These are phyloP conservation scores for Nothomitra cinnamomea DNA, from an alignment of 2,329 filamentous ascomycete genomes.

Conservation along the genomic window DNA sequence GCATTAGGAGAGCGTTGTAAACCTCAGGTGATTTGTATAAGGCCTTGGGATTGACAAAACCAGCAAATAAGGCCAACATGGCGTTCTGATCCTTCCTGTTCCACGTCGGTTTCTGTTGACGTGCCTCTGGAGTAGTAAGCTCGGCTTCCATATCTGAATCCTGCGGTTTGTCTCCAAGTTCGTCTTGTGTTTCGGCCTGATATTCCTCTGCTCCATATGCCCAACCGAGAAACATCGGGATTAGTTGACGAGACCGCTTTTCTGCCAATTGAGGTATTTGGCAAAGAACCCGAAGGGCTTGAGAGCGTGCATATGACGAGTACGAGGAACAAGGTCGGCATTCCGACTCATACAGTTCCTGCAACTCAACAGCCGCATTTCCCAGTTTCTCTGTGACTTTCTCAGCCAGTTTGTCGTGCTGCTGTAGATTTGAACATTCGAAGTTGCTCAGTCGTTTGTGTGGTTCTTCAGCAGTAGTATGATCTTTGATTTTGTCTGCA, in stretches of 20 bases:
- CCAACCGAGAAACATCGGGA: constrained; percentile 78
- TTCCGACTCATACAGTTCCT: constrained; percentile 44
- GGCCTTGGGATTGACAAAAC: constrained; percentile 74
- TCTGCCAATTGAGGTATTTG: constrained; percentile 64
- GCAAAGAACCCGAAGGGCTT: constrained; percentile 64
- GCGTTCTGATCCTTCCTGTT: constrained; percentile 66
- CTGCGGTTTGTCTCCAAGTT: constrained; percentile 11
- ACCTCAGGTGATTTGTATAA: constrained; percentile 65
- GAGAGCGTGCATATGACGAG: constrained; percentile 44
- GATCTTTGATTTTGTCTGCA: constrained; percentile 32
- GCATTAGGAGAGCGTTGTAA: constrained; percentile 52
- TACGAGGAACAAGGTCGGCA: constrained; percentile 26
- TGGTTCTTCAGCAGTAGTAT: constrained; percentile 31
- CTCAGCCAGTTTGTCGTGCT: constrained; percentile 35
- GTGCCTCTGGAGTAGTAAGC: constrained; percentile 15
- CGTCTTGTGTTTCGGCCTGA: constrained; percentile 7
- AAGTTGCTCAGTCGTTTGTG: constrained; percentile 46
- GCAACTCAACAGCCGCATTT: constrained; percentile 39
- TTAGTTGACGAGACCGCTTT: constrained; percentile 65
- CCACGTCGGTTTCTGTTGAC: constrained; percentile 34
- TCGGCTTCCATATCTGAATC: constrained; percentile 10
- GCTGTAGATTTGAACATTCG: constrained; percentile 60
- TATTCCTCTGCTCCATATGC: constrained; percentile 33
- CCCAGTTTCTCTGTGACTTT: constrained; percentile 35
- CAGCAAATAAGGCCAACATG: constrained; percentile 63